Base-by-base conservation (phyloP, 306 rosid genomes). In the Fagus sylvatica region DNA sequence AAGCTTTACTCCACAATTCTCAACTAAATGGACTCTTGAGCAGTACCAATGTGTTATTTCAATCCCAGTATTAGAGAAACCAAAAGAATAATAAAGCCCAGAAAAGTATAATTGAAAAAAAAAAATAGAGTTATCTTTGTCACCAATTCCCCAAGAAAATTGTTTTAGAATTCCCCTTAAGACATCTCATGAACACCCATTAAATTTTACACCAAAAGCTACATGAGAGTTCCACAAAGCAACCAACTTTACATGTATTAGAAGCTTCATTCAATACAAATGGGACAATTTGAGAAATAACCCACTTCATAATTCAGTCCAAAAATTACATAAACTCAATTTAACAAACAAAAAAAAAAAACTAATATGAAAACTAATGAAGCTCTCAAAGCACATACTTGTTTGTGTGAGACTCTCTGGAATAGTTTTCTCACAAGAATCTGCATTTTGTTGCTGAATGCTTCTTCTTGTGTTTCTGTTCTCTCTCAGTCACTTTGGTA, bases 371-470 rank as follows among this genome's bases (percentile, higher is more conserved):
- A 39, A 12, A 68, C 57, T 42, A 72, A 69, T 36, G 8, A 10
- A 13, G 56, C 8, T 51, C 30, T 49, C 42, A 12, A 54, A 73
- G 72, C 32, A 64, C 68, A 15, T 81, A 94, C 97, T 57, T 86
- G 87, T 74, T 74, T 84, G 76, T 41, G 69, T 64, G 93, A 74
- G 71, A 75, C 30, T 59, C 85, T 60, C 37, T 68, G 89, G 30
- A 73, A 71, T 22, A 94, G 75, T 76, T 83, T 87, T 80, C 89
- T 87, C 6, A 82, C 36, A 54, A 81, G 68, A 71, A 84, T 33
- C 85, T 79, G 87, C 96, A 94, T 93, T 85, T 84, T 67, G 74
- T 13, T 57, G 5, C 17, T 62, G 60, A 3, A 53, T 37, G 33
- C 28, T 46, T 10, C 28, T 16, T 33, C 16, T 33, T 34, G 6